Conservation (phyloP, 805 yeast species). For the Candida odintsovae region DNA sequence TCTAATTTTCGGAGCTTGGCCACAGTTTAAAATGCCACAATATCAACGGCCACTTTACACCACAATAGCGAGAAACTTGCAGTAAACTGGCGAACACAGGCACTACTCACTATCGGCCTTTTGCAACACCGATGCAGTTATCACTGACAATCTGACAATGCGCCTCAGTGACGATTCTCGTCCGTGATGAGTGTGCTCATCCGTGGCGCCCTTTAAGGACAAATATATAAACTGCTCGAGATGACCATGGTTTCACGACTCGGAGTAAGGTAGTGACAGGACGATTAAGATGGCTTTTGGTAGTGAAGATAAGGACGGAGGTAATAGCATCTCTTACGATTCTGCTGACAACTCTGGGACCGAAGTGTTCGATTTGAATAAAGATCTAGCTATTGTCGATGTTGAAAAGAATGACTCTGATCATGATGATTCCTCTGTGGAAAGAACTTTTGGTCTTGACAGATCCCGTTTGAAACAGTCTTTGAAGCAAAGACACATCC, state of each 20-base stretch:
- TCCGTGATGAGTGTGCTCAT: not conserved
- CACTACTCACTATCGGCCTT: not conserved
- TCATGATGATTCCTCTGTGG: constrained; percentile 1
- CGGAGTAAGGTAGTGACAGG: not conserved
- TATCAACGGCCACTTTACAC: not conserved
- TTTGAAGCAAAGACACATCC: constrained; percentile 31
- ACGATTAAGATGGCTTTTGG: not conserved
- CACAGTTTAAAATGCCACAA: not conserved
- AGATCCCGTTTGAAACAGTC: constrained; percentile 8
- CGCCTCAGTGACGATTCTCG: too few relatives aligned
- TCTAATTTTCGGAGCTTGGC: not conserved
- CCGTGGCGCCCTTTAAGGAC: not conserved
- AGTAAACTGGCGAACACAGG: too few relatives aligned
- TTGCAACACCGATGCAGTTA: not conserved
- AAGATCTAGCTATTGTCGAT: constrained; percentile 1
- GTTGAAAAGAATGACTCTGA: not conserved
- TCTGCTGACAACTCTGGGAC: not conserved
- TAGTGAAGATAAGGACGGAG: not conserved
- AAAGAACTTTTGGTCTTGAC: constrained; percentile 11
- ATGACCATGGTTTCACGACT: not conserved
- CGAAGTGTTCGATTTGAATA: not conserved
- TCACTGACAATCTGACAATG: too few relatives aligned
- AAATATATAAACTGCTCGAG: not conserved
- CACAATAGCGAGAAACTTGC: not conserved
- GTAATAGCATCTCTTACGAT: not conserved